A percentile compares a stretch with the other conserved stretches of the same genome.
Conservation (phyloP, 768 basidiomycete genomes). For the Rhizopogon rudus region DNA sequence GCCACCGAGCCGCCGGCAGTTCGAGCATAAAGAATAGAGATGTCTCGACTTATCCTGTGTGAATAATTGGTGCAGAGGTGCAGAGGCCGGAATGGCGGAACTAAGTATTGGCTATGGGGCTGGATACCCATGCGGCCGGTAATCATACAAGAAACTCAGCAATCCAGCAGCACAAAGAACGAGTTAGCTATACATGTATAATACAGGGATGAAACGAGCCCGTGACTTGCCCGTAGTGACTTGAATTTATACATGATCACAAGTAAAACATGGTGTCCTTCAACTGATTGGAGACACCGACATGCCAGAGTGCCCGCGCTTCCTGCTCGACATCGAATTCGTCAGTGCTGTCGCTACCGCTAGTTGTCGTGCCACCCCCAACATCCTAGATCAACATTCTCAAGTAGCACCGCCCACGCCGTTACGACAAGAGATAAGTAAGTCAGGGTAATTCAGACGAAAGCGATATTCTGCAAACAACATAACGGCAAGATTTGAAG, state of each 20-base stretch:
- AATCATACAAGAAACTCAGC: no score
- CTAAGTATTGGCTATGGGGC: no score
- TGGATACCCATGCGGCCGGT: no score
- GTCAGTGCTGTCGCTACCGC: conserved; percentile 30
- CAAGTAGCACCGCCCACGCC: conserved; percentile 49
- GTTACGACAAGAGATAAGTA: conserved; percentile 46
- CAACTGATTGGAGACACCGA: conserved; percentile 44
- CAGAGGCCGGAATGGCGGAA: no score
- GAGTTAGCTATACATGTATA: no score
- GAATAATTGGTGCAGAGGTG: no score
- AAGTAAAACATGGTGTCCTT: conserved; percentile 60
- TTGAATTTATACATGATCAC: background rate
- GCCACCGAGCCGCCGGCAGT: no score
- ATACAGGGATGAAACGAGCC: no score
- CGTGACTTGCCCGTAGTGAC: no score
- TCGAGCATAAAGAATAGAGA: no score
- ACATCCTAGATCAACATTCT: conserved; percentile 41
- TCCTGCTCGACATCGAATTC: conserved; percentile 51
- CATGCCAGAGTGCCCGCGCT: conserved; percentile 50
- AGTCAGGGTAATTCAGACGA: conserved; percentile 29
- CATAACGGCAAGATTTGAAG: background rate
- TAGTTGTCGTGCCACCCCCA: conserved; percentile 21
- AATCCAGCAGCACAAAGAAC: no score
- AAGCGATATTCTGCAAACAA: conserved; percentile 38
- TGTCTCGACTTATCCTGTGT: no score